Evolutionary conservation across 805 yeast genomes (phyloP), one percentile per base, ranked within the genome.

Genomic region (Nakazawaea ishiwadae): DNA sequence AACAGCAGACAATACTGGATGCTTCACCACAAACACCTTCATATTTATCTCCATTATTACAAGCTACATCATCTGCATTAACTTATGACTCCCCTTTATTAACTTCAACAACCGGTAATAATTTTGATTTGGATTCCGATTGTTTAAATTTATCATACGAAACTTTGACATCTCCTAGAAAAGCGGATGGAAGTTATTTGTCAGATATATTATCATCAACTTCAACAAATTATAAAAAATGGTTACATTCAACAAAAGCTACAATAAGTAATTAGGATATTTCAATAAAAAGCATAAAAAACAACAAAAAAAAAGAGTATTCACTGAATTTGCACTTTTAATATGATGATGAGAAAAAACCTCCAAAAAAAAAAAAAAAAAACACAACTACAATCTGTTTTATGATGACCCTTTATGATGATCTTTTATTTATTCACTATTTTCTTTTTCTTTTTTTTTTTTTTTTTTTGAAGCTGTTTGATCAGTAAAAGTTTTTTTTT

Each of bases 161-260:
- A 12, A 21, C n/a, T 3, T 12, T 30, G 16, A 12, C 15, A 16
- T 16, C 35, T 18, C 12, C 20, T 19, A 28, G 35, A 16, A 3
- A 5, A 28, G 14, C 23, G 21, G 26, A 10, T 23, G 26, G 16
- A 20, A 10, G 26, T 26, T 41, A 29, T 11, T 31, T 42, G 7
- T 35, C 29, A 11, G 43, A 45, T 15, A 41, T 41, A 17, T 34
- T 45, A n/a, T 42, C 48, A 17, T 33, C 45, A 24, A 42, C 49
- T 2, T 40, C 49, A 20, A 31, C 37, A 11, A 46, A 46, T 21
- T 46, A 46, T 35, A 40, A 44, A 28, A 46, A 44, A 40, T 46
- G 49, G 49, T 40, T 46, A 23, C 37, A 32, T 19, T 37, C 44
- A 2, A 42, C 44, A 20, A 26, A 21, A 17, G 35, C 44, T 12